phyloP scores from a whole-genome alignment of 441 rosid genomes.

The Brassica hybrid region DNA sequence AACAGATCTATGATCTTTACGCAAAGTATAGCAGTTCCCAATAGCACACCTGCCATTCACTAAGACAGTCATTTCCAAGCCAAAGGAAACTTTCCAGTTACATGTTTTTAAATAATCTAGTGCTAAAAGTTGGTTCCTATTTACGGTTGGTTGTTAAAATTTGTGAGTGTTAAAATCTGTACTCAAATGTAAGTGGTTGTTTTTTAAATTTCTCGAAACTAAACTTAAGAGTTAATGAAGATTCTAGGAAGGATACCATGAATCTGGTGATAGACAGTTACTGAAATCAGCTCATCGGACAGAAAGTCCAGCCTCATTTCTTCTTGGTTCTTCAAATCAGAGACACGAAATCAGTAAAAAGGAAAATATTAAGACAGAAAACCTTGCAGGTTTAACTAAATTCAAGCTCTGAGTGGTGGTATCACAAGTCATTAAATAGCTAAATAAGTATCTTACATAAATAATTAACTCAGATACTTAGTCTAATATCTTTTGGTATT shows the following conservation, averaged over 20 bases:
- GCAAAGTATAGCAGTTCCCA: conserved; percentile 81
- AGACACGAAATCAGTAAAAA: background rate
- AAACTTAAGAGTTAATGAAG: background rate
- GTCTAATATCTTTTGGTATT: too few relatives aligned
- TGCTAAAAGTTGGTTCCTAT: conserved; percentile 16
- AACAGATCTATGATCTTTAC: conserved; percentile 90
- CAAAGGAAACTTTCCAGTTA: conserved; percentile 17
- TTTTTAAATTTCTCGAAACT: background rate
- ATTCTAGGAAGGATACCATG: conserved; percentile 64
- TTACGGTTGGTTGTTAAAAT: background rate
- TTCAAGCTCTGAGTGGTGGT: background rate
- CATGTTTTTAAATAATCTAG: conserved; percentile 6
- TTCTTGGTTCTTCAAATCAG: conserved; percentile 79
- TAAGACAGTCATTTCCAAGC: conserved; percentile 20
- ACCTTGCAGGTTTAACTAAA: background rate
- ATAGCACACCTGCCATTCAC: conserved; percentile 71
- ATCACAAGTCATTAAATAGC: background rate
- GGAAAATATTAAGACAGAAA: background rate
- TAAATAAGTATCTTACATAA: too few relatives aligned
- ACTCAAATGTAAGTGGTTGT: background rate
- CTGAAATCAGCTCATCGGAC: conserved; percentile 76
- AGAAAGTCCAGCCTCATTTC: conserved; percentile 89
- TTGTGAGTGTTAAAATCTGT: background rate
- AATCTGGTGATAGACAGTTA: conserved; percentile 90
- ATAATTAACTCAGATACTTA: too few relatives aligned